Base-by-base conservation (phyloP, 208 protist species). In the Leishmania mexicana region DNA sequence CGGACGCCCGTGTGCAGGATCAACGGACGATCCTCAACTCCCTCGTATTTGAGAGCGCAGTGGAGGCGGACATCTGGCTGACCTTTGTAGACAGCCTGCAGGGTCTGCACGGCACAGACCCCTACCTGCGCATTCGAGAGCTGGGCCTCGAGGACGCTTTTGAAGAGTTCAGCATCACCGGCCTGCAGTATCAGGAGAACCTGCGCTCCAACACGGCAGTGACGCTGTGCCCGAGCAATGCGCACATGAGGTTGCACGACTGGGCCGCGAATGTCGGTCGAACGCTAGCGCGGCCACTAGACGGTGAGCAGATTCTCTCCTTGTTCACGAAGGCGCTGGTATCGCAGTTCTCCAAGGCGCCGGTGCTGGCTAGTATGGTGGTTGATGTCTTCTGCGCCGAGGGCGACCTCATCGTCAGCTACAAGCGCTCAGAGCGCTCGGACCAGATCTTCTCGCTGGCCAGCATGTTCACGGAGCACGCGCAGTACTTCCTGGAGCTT, bases 141-240 rank as follows among this genome's bases (percentile, higher is more conserved):
- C 87, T 95, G 10, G 92, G 92, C 67, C 88, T 96, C 1, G 89
- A 95, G 76, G 90, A 93, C 62, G 89, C 88, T 54, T 96, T 93
- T 80, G 93, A 95, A 71, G 90, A 96, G 81, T 97, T 93, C 83
- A 94, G 89, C 75, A 92, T 96, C 78, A 94, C 91, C 5, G 88
- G 85, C 35, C 62, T 91, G 51, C 92, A 95, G 84, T 97, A 90
- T 72, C 92, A 96, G 81, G 92, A 95, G 70, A 96, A 96, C 76
- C 70, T 96, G 62, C 70, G 86, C 51, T 74, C 78, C 17, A 92
- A 94, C 80, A 84, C 85, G 8, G 85, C 89, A 40, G 76, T 92
- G 58, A 78, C 82, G 74, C 58, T 94, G 45, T 96, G 92, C 75
- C 85, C 86, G 28, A 80, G 83, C 67, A 88, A 88, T 51, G 82